Conservation (phyloP, 208 protist genomes). For the Leishmania gerbilli region DNA sequence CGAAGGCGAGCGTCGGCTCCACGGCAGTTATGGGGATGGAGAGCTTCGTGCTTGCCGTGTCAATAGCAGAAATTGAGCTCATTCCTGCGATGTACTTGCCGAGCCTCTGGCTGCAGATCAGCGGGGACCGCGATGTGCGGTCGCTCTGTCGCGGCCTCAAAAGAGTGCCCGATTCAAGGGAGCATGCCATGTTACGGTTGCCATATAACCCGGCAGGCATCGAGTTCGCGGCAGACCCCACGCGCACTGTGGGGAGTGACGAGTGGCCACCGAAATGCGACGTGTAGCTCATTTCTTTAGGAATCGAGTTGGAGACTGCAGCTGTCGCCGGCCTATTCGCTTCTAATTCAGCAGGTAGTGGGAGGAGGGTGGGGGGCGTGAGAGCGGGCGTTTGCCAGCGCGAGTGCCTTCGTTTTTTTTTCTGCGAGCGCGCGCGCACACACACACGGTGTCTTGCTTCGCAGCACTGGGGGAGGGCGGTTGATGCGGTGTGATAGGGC, state of each 20-base stretch:
- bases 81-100: not conserved
- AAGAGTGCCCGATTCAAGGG: constrained; percentile 22
- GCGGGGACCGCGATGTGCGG: constrained; percentile 1
- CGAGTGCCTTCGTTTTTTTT: not conserved
- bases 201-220: constrained; percentile 14
- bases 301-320: not conserved
- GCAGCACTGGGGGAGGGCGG: too few species aligned
- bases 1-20: constrained; percentile 70
- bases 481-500: too few species aligned
- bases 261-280: constrained; percentile 9
- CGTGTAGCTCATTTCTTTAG: constrained; percentile 16
- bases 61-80: constrained; percentile 65
- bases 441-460: not conserved
- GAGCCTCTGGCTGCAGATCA: not conserved
- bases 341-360: not conserved
- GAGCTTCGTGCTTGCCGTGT: constrained; percentile 86
- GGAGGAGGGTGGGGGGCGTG: too few species aligned
- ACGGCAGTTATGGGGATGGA: constrained; percentile 63
- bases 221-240: constrained; percentile 19
- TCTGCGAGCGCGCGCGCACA: not conserved
- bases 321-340: not conserved
- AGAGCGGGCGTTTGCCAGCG: not conserved
- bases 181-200: constrained; percentile 17
- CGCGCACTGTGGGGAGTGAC: constrained; percentile 17
- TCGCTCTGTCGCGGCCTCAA: constrained; percentile 21